A percentile compares a stretch with the other conserved stretches of the same genome.
Conservation (phyloP, 1,139 yeast species). For the Magnusiomyces magnusii region DNA sequence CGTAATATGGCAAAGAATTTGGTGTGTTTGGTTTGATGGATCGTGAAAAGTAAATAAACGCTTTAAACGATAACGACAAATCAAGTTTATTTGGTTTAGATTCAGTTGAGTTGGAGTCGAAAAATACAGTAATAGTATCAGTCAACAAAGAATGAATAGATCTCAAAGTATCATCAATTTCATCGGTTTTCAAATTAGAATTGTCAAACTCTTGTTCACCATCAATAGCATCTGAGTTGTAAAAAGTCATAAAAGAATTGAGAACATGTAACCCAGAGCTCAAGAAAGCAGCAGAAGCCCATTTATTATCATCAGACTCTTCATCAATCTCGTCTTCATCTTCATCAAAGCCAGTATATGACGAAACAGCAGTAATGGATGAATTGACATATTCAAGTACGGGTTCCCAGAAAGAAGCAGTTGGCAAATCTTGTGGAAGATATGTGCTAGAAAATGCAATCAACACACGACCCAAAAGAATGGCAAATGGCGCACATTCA, state of each 20-base stretch:
- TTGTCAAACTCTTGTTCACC: not conserved
- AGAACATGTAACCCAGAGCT: not conserved
- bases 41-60: not conserved
- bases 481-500: conserved; percentile 12
- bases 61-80: not conserved
- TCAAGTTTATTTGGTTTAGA: conserved; percentile 23
- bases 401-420: not conserved
- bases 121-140: conserved; percentile 54
- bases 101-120: conserved; percentile 61
- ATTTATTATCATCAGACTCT: not conserved
- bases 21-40: not conserved
- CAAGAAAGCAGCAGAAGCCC: not conserved
- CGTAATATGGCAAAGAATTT: not conserved
- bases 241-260: not conserved
- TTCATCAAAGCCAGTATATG: not conserved
- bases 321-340: not conserved
- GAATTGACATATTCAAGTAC: not conserved
- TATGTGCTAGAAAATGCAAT: not conserved
- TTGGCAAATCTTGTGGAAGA: not conserved
- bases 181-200: not conserved
- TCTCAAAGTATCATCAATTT: conserved; percentile 1
- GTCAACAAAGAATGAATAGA: conserved; percentile 46
- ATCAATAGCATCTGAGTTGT: not conserved
- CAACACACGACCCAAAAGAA: conserved; percentile 1
- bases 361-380: not conserved